These are phyloP conservation scores for Candida glucosophila DNA, from an alignment of 1,139 yeast genomes.

Conservation along the genomic window DNA sequence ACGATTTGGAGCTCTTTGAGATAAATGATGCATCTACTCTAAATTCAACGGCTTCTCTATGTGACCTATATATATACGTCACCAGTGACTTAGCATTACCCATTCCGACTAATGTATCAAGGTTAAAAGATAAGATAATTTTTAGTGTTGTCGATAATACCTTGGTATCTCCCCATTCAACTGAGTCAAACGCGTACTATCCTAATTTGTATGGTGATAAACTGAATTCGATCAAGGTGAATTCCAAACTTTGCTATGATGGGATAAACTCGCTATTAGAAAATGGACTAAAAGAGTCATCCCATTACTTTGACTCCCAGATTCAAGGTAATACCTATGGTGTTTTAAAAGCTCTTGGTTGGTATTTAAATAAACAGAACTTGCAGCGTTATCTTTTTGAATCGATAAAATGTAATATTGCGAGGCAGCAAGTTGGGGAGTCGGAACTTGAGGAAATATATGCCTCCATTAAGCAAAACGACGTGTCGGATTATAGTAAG, in stretches of 20 bases:
- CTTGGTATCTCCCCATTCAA: conserved; percentile 30
- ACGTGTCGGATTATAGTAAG: conserved; percentile 22
- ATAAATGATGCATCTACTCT: conserved; percentile 13
- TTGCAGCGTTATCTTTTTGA: conserved; percentile 17
- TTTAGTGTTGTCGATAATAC: conserved; percentile 32
- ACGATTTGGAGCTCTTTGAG: conserved; percentile 23
- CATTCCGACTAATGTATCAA: conserved; percentile 11
- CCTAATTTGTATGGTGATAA: background rate
- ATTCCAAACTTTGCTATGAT: conserved; percentile 18
- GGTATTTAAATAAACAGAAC: conserved; percentile 16
- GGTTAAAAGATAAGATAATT: conserved; percentile 19
- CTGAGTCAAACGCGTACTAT: conserved; percentile 19
- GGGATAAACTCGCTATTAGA: conserved; percentile 26
- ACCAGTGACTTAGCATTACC: conserved; percentile 15
- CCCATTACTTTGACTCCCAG: conserved; percentile 19
- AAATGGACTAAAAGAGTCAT: conserved; percentile 25
- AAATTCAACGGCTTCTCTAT: conserved; percentile 8
- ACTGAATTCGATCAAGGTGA: conserved; percentile 19
- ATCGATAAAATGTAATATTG: conserved; percentile 10
- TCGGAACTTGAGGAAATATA: conserved; percentile 9
- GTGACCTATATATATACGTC: conserved; percentile 25
- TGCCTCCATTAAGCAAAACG: conserved; percentile 10
- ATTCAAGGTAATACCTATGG: conserved; percentile 31
- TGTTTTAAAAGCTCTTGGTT: conserved; percentile 23
- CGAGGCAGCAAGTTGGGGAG: conserved; percentile 5